These are phyloP conservation scores for Xylaria sp. DNA, from an alignment of 495 filamentous ascomycete species.

Conservation along the genomic window DNA sequence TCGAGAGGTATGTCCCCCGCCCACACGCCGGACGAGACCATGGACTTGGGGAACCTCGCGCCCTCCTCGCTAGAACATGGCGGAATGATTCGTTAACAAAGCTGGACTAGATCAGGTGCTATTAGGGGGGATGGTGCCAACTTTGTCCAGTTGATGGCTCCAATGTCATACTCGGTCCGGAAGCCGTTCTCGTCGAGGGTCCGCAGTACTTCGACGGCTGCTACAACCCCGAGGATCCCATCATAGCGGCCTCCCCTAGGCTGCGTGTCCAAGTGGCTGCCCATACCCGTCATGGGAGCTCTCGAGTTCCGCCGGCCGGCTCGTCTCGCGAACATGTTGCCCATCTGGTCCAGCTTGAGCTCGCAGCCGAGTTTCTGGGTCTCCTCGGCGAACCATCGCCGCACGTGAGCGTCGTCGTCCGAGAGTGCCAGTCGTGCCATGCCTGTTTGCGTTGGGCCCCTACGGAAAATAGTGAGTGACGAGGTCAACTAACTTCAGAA, in stretches of 20 bases:
- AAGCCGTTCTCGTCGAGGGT: conserved; percentile 71
- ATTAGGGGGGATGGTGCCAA: conserved; percentile 32
- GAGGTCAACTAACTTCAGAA: conserved; percentile 33
- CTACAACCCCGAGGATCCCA: conserved; percentile 74
- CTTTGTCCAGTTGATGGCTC: conserved; percentile 9
- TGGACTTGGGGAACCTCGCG: conserved; percentile 65
- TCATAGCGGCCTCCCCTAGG: conserved; percentile 75
- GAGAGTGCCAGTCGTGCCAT: conserved; percentile 62
- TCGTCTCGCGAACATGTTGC: conserved; percentile 54
- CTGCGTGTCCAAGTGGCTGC: conserved; percentile 77
- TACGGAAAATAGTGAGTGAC: background rate
- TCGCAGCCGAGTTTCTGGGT: conserved; percentile 67
- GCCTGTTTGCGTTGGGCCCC: conserved; percentile 3
- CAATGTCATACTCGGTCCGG: conserved; percentile 35
- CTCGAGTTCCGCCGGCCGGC: background rate
- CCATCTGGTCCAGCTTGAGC: conserved; percentile 49
- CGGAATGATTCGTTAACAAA: background rate
- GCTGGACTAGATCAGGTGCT: no score
- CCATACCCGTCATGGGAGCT: conserved; percentile 62
- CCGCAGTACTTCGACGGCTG: conserved; percentile 71
- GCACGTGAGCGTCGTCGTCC: conserved; percentile 68
- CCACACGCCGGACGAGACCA: conserved; percentile 77
- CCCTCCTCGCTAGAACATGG: conserved; percentile 67
- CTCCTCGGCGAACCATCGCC: conserved; percentile 76
- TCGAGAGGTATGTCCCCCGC: conserved; percentile 65